Conservation (phyloP, 305 asterid species). For the Fraxinus floribunda region DNA sequence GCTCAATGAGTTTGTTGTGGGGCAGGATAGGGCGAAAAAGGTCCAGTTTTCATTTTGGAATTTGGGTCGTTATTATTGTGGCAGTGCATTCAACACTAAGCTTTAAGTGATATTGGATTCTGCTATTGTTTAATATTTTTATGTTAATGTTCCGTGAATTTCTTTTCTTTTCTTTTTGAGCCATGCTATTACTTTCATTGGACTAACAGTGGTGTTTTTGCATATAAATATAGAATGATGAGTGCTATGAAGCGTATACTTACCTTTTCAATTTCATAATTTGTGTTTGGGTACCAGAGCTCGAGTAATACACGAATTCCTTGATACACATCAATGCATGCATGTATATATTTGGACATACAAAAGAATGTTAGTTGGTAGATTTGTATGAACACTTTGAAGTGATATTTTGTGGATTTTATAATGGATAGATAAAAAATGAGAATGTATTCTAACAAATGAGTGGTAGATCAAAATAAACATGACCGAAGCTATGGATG, state of each 20-base stretch:
- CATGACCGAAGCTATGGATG: not conserved
- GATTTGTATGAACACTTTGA: not conserved
- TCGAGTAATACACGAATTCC: not conserved
- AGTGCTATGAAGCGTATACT: not conserved
- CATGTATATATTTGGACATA: not conserved
- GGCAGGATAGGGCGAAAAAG: slow-evolving; percentile 86
- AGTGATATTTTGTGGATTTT: not conserved
- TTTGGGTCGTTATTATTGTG: not conserved
- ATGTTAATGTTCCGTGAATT: not conserved
- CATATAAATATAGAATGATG: not conserved
- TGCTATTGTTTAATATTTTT: not conserved
- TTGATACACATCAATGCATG: not conserved
- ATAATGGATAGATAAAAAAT: not conserved
- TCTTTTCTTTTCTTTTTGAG: not conserved
- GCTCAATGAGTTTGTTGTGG: slow-evolving; percentile 75
- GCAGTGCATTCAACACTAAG: not conserved
- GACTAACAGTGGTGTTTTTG: slow-evolving; percentile 5
- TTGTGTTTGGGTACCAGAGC: not conserved
- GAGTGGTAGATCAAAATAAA: not conserved
- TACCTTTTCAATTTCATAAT: not conserved
- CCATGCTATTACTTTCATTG: not conserved
- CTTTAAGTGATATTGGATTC: slow-evolving; percentile 12
- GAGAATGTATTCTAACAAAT: not conserved
- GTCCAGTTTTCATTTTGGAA: slow-evolving; percentile 30
- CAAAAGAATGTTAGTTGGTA: not conserved